Evolutionary conservation across 805 yeast genomes (phyloP).

Genomic region (Scheffersomyces amazonensis): DNA sequence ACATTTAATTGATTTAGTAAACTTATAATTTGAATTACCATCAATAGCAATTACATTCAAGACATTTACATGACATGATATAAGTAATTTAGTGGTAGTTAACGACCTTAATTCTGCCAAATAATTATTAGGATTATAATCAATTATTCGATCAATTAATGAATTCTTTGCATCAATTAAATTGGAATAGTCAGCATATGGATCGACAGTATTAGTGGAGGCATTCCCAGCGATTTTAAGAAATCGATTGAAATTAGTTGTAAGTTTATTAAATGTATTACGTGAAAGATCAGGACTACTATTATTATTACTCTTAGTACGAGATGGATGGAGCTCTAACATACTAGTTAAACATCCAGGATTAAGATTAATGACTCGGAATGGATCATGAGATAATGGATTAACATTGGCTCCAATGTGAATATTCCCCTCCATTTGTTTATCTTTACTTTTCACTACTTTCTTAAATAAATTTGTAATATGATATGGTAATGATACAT

Average conservation of each 20-base stretch:
- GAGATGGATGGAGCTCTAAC: conserved; percentile 9
- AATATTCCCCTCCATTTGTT: conserved; percentile 39
- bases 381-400: conserved; percentile 52
- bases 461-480: conserved; percentile 39
- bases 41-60: conserved; percentile 44
- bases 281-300: conserved; percentile 9
- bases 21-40: conserved; percentile 16
- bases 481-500: conserved; percentile 51
- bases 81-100: conserved; percentile 32
- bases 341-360: conserved; percentile 48
- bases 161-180: conserved; percentile 1
- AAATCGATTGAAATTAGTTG: conserved; percentile 28
- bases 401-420: conserved; percentile 54
- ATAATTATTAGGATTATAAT: conserved; percentile 29
- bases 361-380: conserved; percentile 48
- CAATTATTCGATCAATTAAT: conserved; percentile 25
- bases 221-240: conserved; percentile 9
- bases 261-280: conserved; percentile 31
- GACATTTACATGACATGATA: conserved; percentile 49
- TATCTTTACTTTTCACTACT: conserved; percentile 33
- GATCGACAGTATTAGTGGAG: neutral
- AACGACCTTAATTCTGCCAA: conserved; percentile 22
- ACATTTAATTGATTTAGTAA: conserved; percentile 16
- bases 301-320: conserved; percentile 4
- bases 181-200: neutral